Evolutionary conservation across 345 rosid genomes (phyloP), one percentile per base, ranked within the genome.

Genomic region (Pseudoturritis turrita): DNA sequence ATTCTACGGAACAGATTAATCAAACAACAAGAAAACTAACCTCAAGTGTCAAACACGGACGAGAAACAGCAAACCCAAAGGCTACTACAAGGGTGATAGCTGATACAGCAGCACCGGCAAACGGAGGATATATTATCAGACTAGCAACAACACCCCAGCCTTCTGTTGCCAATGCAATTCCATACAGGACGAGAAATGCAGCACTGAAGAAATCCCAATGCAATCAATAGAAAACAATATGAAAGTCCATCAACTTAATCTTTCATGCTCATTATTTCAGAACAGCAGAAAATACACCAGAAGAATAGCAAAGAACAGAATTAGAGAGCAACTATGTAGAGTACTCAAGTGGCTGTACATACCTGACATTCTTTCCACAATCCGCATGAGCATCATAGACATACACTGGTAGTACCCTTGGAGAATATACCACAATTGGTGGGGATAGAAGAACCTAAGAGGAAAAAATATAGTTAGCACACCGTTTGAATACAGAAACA

Each of bases 61-160:
- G 97, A 66, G 99, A 96, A 79, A 96, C 99, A 10, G 99, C 99
- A 78, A 96, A 96, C 17, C 99, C 99, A 67, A 96, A 96, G 56
- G 99, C 92, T 60, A 96, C 92, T 74, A 96, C 99, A 68, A 96
- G 97, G 62, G 97, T 89, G 72, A 92, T 80, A 46, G 99, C 98
- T 19, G 99, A 96, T 36, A 96, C 98, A 70, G 99, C 96, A 78
- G 99, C 98, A 76, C 99, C 99, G 75, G 98, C 98, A 81, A 90
- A 96, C 18, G 99, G 99, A 47, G 99, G 99, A 82, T 90, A 88
- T 68, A 96, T 90, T 68, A 77, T 87, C 83, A 96, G 88, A 84
- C 99, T 96, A 65, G 99, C 99, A 74, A 96, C 96, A 49, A 96
- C 99, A 64, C 99, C 99, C 99, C 99, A 96, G 68, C 97, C 99